Base-by-base conservation (phyloP, 495 filamentous ascomycete genomes). In the Tricharina praecox region DNA sequence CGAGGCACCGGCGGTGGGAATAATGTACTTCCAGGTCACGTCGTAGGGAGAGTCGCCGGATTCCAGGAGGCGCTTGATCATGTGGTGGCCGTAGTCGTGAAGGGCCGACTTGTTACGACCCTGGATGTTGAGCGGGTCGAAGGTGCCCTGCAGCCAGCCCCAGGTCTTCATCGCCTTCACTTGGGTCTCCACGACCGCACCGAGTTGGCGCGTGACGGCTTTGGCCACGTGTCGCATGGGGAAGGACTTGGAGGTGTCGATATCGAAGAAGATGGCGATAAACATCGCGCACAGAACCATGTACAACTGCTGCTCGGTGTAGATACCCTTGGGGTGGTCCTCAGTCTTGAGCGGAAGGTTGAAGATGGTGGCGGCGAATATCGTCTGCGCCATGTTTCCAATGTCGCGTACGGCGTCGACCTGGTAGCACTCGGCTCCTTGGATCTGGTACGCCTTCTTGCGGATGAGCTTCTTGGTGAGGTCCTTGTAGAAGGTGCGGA, bases 231-330 rank as follows among this genome's bases (percentile, higher is more conserved):
- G 68, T 37, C 74, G 68, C 40, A 86, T 33, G 0, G 72, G 66
- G 62, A 74, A 76, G 7, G 66, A 66, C 50, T 70, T 71, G 38
- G 63, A 64, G 0, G 70, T 63, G 36, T 77, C 73, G 0, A 63
- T 47, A 18, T 69, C 64, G 28, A 60, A 64, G 56, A 71, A 76
- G 37, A 75, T 63, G 23, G 56, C 59, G 13, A 62, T 64, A 56
- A 76, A 85, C 47, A 86, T 70, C 23, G 77, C 68, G 0, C 80
- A 69, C 4, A 92, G 65, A n/a, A 78, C 73, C 62, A 73, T 76
- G 63, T 85, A 86, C 49, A 90, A 64, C 63, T 90, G 82, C 30
- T 87, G 74, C 53, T 82, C 79, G 5, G 75, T 81, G 65, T 85
- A 87, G 26, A 84, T 64, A 3, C 80, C 81, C 49, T 71, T 72